These are phyloP conservation scores for Lipomyces kockii DNA, from an alignment of 805 yeast species.

Conservation along the genomic window DNA sequence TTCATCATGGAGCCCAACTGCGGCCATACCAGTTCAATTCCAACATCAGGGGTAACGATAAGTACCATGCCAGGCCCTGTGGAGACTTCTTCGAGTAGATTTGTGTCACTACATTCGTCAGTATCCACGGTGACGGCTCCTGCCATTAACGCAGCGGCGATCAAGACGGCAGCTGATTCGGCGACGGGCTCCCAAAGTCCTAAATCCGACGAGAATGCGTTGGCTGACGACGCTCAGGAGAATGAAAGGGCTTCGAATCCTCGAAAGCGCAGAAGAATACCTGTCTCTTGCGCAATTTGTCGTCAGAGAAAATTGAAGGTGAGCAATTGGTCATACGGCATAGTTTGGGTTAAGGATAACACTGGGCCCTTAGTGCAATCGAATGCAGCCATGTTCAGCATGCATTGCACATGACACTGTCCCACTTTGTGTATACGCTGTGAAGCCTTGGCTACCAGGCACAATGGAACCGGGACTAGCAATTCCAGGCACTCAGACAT, in stretches of 20 bases:
- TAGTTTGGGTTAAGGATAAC: background rate
- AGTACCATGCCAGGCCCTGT: background rate
- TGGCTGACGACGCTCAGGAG: background rate
- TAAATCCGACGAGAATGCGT: background rate
- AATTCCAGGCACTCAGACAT: conserved; percentile 22
- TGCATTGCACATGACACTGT: conserved; percentile 32
- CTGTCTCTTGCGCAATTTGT: conserved; percentile 24
- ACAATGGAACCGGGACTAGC: background rate
- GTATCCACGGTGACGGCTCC: background rate
- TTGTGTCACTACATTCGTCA: background rate
- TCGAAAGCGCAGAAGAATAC: conserved; percentile 23
- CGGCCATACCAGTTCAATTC: background rate
- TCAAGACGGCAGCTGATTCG: background rate
- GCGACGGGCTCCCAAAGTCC: background rate
- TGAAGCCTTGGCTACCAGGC: conserved; percentile 31
- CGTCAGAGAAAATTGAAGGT: conserved; percentile 29
- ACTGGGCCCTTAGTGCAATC: conserved; percentile 26
- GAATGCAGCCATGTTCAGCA: conserved; percentile 34
- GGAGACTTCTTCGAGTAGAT: background rate
- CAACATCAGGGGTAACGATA: background rate
- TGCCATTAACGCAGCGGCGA: background rate
- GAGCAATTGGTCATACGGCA: background rate
- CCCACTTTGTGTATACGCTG: conserved; percentile 32
- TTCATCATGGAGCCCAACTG: background rate
- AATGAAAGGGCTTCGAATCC: background rate